Evolutionary conservation across 352 stramenopile genomes (phyloP).

Genomic region (Pseudoperonospora humuli): DNA sequence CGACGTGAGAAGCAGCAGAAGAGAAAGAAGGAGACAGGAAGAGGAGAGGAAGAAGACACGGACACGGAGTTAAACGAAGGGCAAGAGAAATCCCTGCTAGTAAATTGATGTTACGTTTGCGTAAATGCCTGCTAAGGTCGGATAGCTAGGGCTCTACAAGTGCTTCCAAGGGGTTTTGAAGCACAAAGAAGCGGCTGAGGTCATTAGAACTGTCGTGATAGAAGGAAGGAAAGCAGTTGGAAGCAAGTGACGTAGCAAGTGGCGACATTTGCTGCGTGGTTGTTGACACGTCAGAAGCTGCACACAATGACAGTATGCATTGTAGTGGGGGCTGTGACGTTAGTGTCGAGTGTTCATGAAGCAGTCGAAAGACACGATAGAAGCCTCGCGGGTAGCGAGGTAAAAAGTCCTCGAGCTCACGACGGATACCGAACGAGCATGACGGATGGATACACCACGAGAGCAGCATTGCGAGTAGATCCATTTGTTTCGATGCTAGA

Average conservation of each 20-base stretch:
- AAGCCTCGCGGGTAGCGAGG: slow-evolving; percentile 35
- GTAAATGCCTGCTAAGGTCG: too few species aligned
- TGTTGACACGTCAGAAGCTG: too few species aligned
- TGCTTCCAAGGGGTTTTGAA: slow-evolving; percentile 37
- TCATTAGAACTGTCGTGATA: slow-evolving; percentile 20
- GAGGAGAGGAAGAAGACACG: slow-evolving; percentile 2
- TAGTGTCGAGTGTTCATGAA: slow-evolving; percentile 5
- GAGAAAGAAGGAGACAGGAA: slow-evolving; percentile 1
- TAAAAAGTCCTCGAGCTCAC: slow-evolving; percentile 27
- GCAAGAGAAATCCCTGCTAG: neutral
- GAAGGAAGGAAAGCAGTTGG: slow-evolving; percentile 26
- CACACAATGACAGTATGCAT: slow-evolving; percentile 16
- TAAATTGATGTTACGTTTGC: slow-evolving; percentile 1
- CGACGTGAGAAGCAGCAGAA: slow-evolving; percentile 6
- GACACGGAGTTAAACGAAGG: neutral
- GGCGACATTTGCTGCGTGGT: too few species aligned
- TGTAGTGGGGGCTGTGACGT: neutral
- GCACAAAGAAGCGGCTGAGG: slow-evolving; percentile 28
- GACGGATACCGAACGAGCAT: slow-evolving; percentile 19
- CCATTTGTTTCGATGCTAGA: too few species aligned
- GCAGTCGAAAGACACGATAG: slow-evolving; percentile 27
- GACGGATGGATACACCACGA: slow-evolving; percentile 29
- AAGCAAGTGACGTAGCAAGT: slow-evolving; percentile 1
- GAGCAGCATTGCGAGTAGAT: slow-evolving; percentile 31
- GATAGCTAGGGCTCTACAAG: slow-evolving; percentile 16